phyloP scores from a whole-genome alignment of 306 rosid species.

The Lagenaria siceraria region DNA sequence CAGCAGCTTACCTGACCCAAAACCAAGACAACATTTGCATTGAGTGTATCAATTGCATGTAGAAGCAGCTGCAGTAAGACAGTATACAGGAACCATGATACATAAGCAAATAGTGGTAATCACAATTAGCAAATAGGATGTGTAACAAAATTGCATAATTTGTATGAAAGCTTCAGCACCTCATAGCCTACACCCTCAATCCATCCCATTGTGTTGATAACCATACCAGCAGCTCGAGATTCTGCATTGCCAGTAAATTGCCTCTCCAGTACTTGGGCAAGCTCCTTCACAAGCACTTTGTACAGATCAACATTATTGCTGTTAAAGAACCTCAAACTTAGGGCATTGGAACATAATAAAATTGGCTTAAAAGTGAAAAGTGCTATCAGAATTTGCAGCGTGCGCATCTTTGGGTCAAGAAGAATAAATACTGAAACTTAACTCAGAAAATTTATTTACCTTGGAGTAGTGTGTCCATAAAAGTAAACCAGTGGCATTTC shows the following conservation, averaged over 20 bases:
- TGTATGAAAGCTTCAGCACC: constrained; percentile 27
- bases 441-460: constrained; percentile 21
- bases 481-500: constrained; percentile 92
- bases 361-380: background rate
- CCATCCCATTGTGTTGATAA: constrained; percentile 99
- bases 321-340: constrained; percentile 16
- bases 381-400: background rate
- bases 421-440: background rate
- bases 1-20: constrained; percentile 66
- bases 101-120: background rate
- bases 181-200: constrained; percentile 95
- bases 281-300: constrained; percentile 86
- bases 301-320: constrained; percentile 81
- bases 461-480: constrained; percentile 74
- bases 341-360: constrained; percentile 6
- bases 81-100: background rate
- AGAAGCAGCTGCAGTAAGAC: constrained; percentile 66
- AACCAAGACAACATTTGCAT: constrained; percentile 82
- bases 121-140: background rate
- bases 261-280: constrained; percentile 66
- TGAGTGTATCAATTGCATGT: constrained; percentile 72
- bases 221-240: constrained; percentile 94
- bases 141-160: background rate
- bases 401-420: background rate
- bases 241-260: constrained; percentile 76